Evolutionary conservation across 305 asterid species (phyloP).

Genomic region (Solanum chacoense): DNA sequence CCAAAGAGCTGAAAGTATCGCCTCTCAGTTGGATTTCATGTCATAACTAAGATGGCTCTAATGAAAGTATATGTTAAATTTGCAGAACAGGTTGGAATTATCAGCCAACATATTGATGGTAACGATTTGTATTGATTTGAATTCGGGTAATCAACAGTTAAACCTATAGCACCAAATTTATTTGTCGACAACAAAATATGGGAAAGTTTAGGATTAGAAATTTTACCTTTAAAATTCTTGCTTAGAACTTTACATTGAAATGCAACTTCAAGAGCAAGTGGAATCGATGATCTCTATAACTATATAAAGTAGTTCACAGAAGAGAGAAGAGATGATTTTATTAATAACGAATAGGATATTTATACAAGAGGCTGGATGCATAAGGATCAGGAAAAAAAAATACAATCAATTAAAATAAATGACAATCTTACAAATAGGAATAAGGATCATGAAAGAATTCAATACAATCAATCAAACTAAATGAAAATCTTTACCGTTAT

Average conservation of each 20-base stretch:
- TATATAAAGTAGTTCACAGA: no score
- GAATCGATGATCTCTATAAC: not conserved
- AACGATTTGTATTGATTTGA: not conserved
- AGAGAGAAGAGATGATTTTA: not conserved
- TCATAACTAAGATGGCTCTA: not conserved
- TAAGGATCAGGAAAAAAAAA: not conserved
- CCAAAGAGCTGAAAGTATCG: not conserved
- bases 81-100: not conserved
- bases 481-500: not conserved
- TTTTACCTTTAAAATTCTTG: not conserved
- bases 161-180: not conserved
- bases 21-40: not conserved
- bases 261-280: not conserved
- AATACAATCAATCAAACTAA: not conserved
- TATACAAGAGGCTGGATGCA: not conserved
- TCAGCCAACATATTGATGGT: not conserved
- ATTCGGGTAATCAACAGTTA: not conserved
- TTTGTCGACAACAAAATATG: not conserved
- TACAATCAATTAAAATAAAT: not conserved
- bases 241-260: not conserved
- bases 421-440: not conserved
- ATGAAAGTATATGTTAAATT: not conserved
- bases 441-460: not conserved
- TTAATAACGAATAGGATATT: no score
- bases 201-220: not conserved